Base-by-base conservation (phyloP, 108 stramenopile genomes). In the Nitzschia palea region DNA sequence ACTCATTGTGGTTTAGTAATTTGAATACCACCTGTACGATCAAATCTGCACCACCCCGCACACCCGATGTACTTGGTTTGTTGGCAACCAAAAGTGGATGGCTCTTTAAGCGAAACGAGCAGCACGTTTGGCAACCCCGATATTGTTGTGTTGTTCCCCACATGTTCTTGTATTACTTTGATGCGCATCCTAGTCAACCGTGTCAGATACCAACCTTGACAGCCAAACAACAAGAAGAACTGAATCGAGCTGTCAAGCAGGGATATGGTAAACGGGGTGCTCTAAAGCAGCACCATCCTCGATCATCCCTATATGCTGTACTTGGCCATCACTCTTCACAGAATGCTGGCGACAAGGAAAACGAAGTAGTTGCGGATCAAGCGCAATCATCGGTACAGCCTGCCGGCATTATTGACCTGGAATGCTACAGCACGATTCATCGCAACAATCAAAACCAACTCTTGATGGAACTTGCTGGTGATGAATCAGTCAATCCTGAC, bases 61-160 rank as follows among this genome's bases (percentile, higher is more conserved):
- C 90, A 17, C 93, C 93, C 20, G 89, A 89, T 59, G 93, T 94
- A 0, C 75, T 94, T 76, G 77, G 79, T 18, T 45, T 90, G 65
- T 74, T 95, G 6, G 57, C 79, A 43, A 75, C 76, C 9, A 88
- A 90, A 52, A 85, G 74, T 66, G 97, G 97, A 20, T 97, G 91
- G 87, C 77, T 98, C 28, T 79, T 86, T 44, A 98, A 98, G 62
- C 71, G 91, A 29, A 96, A 98, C 72, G 96, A 98, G 65, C 96
- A 96, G 77, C 86, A 87, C 47, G 88, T 86, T 4, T 98, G 95
- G 95, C 95, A 97, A 67, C 79, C 87, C 20, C 92, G 96, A 23
- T 98, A 90, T 89, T 95, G 95, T 66, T 95, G 94, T 67, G 87
- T 95, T 8, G 97, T 98, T 3, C 97, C 97, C 2, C 97, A 98